A percentile compares a stretch with the other conserved stretches of the same genome.
phyloP scores from a whole-genome alignment of 148 eudicot genomes.

The Vaccinium macrocarpon region DNA sequence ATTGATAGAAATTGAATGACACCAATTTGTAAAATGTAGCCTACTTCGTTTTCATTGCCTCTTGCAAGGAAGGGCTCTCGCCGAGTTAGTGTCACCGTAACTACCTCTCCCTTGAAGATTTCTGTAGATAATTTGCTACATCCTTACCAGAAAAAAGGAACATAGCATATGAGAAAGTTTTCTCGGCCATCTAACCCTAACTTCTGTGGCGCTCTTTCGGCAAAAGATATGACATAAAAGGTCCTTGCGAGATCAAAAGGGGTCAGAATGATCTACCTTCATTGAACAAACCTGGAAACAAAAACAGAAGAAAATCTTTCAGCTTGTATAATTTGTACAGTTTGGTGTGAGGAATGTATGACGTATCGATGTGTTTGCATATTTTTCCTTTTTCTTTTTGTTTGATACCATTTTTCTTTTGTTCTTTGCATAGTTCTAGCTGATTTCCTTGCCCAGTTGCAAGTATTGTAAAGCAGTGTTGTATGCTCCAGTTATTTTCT shows the following conservation, averaged over 20 bases:
- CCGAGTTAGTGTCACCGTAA: background rate
- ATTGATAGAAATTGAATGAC: slow-evolving; percentile 13
- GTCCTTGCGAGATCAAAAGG: background rate
- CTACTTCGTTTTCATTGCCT: background rate
- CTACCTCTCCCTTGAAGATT: background rate
- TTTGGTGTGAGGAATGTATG: slow-evolving; percentile 12
- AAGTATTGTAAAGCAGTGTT: slow-evolving; percentile 1
- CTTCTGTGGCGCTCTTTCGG: slow-evolving; percentile 16
- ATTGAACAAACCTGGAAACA: background rate
- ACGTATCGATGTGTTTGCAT: background rate
- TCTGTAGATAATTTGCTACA: background rate
- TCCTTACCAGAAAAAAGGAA: background rate
- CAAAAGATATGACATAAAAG: background rate
- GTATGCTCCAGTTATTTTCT: background rate
- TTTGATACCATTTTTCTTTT: background rate
- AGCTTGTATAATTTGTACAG: background rate
- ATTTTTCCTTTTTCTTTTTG: background rate
- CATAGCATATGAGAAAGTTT: background rate
- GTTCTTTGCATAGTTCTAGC: background rate
- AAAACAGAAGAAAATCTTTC: background rate
- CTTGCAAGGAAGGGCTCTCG: background rate
- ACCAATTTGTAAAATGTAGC: background rate
- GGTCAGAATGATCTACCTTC: background rate
- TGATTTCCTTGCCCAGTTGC: background rate
- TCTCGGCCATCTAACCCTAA: slow-evolving; percentile 16